These are phyloP conservation scores for Discostella stelligera DNA, from an alignment of 352 stramenopile genomes.

Conservation along the genomic window DNA sequence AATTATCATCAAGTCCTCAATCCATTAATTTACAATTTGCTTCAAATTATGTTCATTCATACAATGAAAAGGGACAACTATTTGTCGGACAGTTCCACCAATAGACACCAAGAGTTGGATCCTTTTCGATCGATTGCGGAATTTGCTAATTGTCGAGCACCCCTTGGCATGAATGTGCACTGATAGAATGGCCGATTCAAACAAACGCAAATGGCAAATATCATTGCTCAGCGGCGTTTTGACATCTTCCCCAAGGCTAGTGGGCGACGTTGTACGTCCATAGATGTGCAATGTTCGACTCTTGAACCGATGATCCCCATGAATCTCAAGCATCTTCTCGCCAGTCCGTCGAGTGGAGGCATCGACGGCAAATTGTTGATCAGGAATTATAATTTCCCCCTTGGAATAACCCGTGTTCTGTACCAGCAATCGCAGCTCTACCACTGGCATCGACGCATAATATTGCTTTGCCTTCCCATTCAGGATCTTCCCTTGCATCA, in stretches of 20 bases:
- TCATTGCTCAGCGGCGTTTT: constrained; percentile 34
- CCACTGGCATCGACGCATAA: constrained; percentile 60
- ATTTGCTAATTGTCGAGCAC: constrained; percentile 74
- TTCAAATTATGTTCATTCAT: constrained; percentile 21
- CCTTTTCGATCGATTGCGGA: constrained; percentile 70
- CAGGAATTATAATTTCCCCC: constrained; percentile 52
- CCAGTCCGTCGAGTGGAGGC: constrained; percentile 74
- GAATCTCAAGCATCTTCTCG: constrained; percentile 71
- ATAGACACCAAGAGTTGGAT: constrained; percentile 66
- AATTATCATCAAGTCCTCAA: constrained; percentile 11
- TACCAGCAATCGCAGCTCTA: constrained; percentile 73
- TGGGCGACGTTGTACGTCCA: constrained; percentile 13
- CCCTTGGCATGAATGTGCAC: constrained; percentile 69
- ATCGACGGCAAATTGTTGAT: constrained; percentile 75
- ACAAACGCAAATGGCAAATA: constrained; percentile 61
- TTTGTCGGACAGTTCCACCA: constrained; percentile 63
- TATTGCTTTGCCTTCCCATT: constrained; percentile 17
- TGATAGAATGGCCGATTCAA: constrained; percentile 63
- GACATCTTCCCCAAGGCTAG: constrained; percentile 2
- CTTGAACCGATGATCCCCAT: constrained; percentile 68
- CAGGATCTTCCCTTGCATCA: constrained; percentile 41
- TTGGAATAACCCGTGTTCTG: constrained; percentile 73
- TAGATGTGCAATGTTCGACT: constrained; percentile 48
- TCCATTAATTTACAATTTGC: constrained; percentile 18
- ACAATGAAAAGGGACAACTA: constrained; percentile 71